Base-by-base conservation (phyloP, 306 rosid genomes). In the Sechiopsis laciniata region DNA sequence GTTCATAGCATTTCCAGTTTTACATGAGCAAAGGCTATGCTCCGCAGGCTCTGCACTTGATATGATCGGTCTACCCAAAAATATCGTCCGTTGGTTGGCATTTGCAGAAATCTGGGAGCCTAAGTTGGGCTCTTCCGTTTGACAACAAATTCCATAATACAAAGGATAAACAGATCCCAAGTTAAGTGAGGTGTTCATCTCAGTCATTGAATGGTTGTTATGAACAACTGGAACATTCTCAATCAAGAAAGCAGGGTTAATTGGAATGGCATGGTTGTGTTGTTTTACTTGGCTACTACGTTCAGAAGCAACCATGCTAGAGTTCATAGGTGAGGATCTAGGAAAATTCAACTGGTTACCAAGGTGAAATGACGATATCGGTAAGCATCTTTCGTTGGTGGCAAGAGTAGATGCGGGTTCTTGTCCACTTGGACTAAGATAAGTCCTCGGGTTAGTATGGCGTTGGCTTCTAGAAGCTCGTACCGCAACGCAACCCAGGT, bases 391-490 rank as follows among this genome's bases (percentile, higher is more conserved):
- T 61, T 86, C 95, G 35, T 79, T 66, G 67, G 75, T 86, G 64
- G 91, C 78, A 72, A 87, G 77, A 46, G 66, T 80, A 61, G 87
- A 61, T 56, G 85, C 55, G 11, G 85, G 88, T 50, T 86, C 97
- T 77, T 81, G 97, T 17, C 77, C 48, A 80, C 92, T 89, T 6
- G 88, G 89, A 59, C 87, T 71, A 57, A 95, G 97, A 82, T 95
- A 95, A 74, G 85, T 88, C 88, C 96, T 87, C 0, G 87, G 96
- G 78, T 91, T 95, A 76, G 74, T 85, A 79, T 91, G 96, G 63
- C 99, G 84, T 82, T 91, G 97, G 85, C 99, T 95, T 84, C 99
- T 89, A 1, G 97, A 87, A 84, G 99, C 95, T 84, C 86, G 91
- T 29, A 87, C 93, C 13, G 95, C 91, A 80, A 82, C 80, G 82